These are phyloP conservation scores for Fusarium aywerte DNA, from an alignment of 2,329 filamentous ascomycete genomes.

Conservation along the genomic window DNA sequence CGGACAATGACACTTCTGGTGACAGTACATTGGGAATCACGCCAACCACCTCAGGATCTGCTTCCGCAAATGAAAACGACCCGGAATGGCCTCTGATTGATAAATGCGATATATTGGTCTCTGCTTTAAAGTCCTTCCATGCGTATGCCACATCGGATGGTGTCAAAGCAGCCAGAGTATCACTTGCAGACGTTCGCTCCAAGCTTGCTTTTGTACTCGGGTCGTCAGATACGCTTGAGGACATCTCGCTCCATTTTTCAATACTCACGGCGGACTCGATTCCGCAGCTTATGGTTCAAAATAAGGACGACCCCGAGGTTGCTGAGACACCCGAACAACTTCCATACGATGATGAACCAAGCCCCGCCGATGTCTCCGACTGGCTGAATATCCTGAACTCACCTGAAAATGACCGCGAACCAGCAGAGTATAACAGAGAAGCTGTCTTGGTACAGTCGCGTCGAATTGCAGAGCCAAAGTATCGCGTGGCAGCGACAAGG, in stretches of 20 bases:
- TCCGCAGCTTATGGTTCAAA: constrained; percentile 27
- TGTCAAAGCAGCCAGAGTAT: constrained; percentile 34
- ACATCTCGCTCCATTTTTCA: constrained; percentile 37
- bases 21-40: constrained; percentile 20
- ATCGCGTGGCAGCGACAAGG: constrained; percentile 41
- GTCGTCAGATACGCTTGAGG: constrained; percentile 41
- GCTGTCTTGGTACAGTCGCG: constrained; percentile 37
- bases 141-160: constrained; percentile 34
- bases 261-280: constrained; percentile 34
- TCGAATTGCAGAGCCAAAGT: constrained; percentile 40
- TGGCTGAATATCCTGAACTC: constrained; percentile 42
- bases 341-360: constrained; percentile 18
- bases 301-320: not conserved
- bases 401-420: constrained; percentile 42
- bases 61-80: not conserved
- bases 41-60: constrained; percentile 8
- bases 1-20: constrained; percentile 15
- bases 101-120: constrained; percentile 36
- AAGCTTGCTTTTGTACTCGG: constrained; percentile 43
- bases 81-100: constrained; percentile 40
- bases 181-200: constrained; percentile 35
- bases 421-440: constrained; percentile 46
- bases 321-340: not conserved
- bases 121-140: constrained; percentile 25
- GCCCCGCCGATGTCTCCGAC: constrained; percentile 28